These are phyloP conservation scores for Lichtheimia hyalospora DNA, from an alignment of 371 early-diverging fungal species.

Conservation along the genomic window DNA sequence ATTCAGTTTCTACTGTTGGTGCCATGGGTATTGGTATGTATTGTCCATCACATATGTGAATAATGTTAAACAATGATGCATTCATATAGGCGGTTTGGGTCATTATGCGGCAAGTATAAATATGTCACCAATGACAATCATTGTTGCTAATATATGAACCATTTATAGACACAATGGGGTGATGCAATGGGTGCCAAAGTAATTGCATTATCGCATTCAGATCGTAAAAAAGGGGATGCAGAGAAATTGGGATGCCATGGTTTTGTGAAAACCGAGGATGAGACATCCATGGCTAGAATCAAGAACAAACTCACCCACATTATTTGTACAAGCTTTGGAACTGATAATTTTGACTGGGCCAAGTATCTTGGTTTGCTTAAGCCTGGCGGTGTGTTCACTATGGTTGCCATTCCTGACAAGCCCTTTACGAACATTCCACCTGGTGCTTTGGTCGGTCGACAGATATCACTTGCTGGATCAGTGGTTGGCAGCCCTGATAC, in stretches of 20 bases:
- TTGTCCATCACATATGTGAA: too few species aligned
- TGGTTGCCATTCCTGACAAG: constrained; percentile 63
- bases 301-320: constrained; percentile 19
- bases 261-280: constrained; percentile 22
- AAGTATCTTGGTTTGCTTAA: constrained; percentile 39
- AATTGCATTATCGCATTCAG: constrained; percentile 28
- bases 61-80: too few species aligned
- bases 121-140: neutral
- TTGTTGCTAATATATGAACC: neutral
- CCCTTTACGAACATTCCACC: constrained; percentile 38
- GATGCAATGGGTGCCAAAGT: constrained; percentile 68
- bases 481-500: constrained; percentile 61
- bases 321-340: constrained; percentile 42
- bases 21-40: constrained; percentile 56
- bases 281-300: constrained; percentile 16
- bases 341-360: constrained; percentile 38
- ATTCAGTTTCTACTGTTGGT: constrained; percentile 57
- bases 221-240: constrained; percentile 39
- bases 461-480: constrained; percentile 62
- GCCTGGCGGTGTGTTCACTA: constrained; percentile 45
- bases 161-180: constrained; percentile 56
- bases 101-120: constrained; percentile 4
- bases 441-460: constrained; percentile 27
- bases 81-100: constrained; percentile 9
- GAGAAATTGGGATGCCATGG: constrained; percentile 36